These are phyloP conservation scores for Colletotrichum horii DNA, from an alignment of 2,329 filamentous ascomycete species.

Conservation along the genomic window DNA sequence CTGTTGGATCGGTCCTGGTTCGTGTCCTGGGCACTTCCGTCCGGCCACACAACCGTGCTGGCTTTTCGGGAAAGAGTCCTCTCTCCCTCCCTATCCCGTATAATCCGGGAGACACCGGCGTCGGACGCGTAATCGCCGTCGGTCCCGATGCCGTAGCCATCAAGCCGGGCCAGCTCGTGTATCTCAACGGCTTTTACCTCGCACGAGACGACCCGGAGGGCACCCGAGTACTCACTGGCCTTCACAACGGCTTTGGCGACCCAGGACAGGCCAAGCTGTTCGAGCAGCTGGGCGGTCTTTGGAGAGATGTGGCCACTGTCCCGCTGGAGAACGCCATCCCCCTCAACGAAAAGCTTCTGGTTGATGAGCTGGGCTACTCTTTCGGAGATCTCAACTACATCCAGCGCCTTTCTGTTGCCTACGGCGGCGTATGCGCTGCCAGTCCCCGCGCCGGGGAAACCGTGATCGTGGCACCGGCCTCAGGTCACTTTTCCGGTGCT, in stretches of 20 bases:
- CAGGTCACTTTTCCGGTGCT: slow-evolving; percentile 52
- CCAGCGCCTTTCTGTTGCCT: slow-evolving; percentile 41
- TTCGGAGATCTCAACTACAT: slow-evolving; percentile 32
- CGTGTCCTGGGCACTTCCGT: neutral
- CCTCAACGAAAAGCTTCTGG: slow-evolving; percentile 32
- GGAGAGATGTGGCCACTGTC: slow-evolving; percentile 31
- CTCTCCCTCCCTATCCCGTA: slow-evolving; percentile 31
- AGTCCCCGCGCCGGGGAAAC: slow-evolving; percentile 50
- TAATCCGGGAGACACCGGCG: slow-evolving; percentile 34
- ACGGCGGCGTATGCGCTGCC: slow-evolving; percentile 48
- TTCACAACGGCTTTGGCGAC: slow-evolving; percentile 28
- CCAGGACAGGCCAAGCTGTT: slow-evolving; percentile 27
- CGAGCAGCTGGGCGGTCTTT: slow-evolving; percentile 31
- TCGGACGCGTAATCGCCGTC: slow-evolving; percentile 39
- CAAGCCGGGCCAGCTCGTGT: slow-evolving; percentile 36
- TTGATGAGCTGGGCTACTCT: slow-evolving; percentile 40
- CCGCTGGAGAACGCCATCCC: slow-evolving; percentile 37
- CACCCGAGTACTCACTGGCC: slow-evolving; percentile 30
- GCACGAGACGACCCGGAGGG: slow-evolving; percentile 33
- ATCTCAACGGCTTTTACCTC: slow-evolving; percentile 31
- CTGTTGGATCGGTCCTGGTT: neutral
- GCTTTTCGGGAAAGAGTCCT: neutral
- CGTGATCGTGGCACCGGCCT: slow-evolving; percentile 55
- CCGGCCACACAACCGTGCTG: neutral
- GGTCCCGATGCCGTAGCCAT: slow-evolving; percentile 35